A percentile compares a stretch with the other conserved stretches of the same genome.
Conservation (phyloP, 345 rosid genomes). For the Eutrema yunnanense region DNA sequence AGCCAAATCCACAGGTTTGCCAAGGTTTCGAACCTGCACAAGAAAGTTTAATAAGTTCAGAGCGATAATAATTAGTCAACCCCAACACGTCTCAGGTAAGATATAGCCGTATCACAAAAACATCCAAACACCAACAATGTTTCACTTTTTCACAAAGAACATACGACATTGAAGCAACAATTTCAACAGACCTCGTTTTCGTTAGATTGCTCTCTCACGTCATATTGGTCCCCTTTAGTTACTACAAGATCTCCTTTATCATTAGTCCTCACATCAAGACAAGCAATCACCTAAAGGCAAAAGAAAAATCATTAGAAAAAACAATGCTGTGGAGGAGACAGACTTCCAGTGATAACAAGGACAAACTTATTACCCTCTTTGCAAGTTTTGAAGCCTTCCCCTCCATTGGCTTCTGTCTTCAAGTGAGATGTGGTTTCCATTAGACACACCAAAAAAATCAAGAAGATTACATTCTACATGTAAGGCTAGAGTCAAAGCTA, state of each 20-base stretch:
- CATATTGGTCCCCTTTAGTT: constrained; percentile 96
- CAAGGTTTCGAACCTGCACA: constrained; percentile 89
- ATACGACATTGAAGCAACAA: not conserved
- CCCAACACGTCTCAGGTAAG: not conserved
- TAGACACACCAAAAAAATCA: constrained; percentile 34
- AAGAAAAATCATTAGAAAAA: not conserved
- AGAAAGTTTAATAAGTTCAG: not conserved
- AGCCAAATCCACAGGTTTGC: constrained; percentile 96
- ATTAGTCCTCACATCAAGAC: constrained; percentile 95
- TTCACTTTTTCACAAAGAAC: not conserved
- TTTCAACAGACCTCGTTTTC: constrained; percentile 71
- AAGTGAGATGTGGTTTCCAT: constrained; percentile 42
- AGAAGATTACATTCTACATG: not conserved
- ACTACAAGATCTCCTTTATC: constrained; percentile 97
- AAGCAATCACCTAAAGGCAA: constrained; percentile 76
- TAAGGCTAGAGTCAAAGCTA: constrained; percentile 31
- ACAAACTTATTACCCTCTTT: constrained; percentile 65
- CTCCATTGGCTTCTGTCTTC: constrained; percentile 71
- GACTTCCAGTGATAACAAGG: not conserved
- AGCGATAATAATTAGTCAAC: not conserved
- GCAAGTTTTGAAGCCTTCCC: constrained; percentile 85
- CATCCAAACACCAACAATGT: not conserved
- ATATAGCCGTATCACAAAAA: not conserved
- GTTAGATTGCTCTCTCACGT: constrained; percentile 77
- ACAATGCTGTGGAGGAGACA: not conserved